Percentiles rank a stretch among this genome's conserved stretches.
phyloP scores from a whole-genome alignment of 352 stramenopile species.

The Pythium volutum region DNA sequence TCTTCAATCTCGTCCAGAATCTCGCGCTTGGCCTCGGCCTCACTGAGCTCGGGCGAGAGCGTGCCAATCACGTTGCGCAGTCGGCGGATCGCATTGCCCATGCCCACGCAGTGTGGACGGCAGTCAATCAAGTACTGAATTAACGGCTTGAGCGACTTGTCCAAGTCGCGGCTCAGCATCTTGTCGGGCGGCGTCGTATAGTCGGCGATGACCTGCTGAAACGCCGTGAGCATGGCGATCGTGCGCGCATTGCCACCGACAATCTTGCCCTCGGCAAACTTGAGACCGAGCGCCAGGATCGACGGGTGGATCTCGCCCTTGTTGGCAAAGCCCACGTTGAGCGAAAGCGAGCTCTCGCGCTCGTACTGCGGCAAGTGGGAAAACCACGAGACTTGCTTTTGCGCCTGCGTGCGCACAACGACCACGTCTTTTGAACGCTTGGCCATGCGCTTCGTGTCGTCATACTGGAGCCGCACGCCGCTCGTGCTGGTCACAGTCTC shows the following conservation, averaged over 20 bases:
- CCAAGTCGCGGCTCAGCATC: slow-evolving; percentile 79
- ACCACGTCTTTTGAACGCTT: slow-evolving; percentile 67
- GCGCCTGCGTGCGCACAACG: slow-evolving; percentile 67
- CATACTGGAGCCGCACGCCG: slow-evolving; percentile 69
- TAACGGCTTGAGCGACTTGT: slow-evolving; percentile 88
- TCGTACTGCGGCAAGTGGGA: slow-evolving; percentile 85
- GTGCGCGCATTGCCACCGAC: slow-evolving; percentile 89
- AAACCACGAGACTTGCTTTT: slow-evolving; percentile 82
- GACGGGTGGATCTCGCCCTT: slow-evolving; percentile 82
- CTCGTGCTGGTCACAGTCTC: slow-evolving; percentile 31
- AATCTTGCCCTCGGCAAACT: slow-evolving; percentile 91
- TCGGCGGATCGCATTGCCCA: slow-evolving; percentile 93
- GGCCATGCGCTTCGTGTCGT: slow-evolving; percentile 77
- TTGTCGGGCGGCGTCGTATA: slow-evolving; percentile 83
- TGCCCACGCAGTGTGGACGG: slow-evolving; percentile 91
- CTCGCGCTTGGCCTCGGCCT: slow-evolving; percentile 77
- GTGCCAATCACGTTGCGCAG: slow-evolving; percentile 90
- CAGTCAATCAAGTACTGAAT: slow-evolving; percentile 96
- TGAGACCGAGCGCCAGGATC: slow-evolving; percentile 88
- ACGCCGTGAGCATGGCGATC: slow-evolving; percentile 93
- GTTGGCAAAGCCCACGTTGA: slow-evolving; percentile 70
- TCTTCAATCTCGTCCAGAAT: slow-evolving; percentile 92
- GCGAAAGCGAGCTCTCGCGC: slow-evolving; percentile 67
- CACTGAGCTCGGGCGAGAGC: slow-evolving; percentile 82
- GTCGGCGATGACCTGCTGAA: slow-evolving; percentile 89